Evolutionary conservation across 2,329 filamentous ascomycete genomes (phyloP), one percentile per base, ranked within the genome.

Genomic region (Apiospora rasikravindrae): DNA sequence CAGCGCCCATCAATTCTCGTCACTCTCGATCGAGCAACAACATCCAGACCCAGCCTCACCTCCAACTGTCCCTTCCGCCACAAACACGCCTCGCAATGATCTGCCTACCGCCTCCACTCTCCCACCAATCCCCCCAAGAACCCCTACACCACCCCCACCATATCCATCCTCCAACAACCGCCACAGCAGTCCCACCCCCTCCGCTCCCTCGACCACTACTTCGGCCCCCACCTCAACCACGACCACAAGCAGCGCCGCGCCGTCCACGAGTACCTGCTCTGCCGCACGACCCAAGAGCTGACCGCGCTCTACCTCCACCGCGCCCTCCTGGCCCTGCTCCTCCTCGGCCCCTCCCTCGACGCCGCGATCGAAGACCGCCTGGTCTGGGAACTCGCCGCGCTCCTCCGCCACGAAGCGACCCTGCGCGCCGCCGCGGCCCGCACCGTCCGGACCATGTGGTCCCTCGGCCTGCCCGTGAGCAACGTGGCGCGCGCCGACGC

Each of bases 221-320:
- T 61, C 29, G 29, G 53, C 29, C 6, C 29, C 29, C 53, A 37
- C 53, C 29, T 61, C 29, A 61, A 61, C 29, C 22, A 22, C 53
- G 29, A 61, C 29, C 16, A 1, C 16, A 61, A 61, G 53, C 53
- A 26, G 16, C 16, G 8, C 16, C 53, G 53, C 53, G 29, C 53
- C 53, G 53, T 61, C 6, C 29, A 37, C 53, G 53, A 61, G 53
- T 61, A 61, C 53, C 22, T 61, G 29, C 53, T 61, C 53, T 37
- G 53, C 53, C 29, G 53, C 53, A n/a, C 37, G 29, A 61, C 53
- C 16, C 53, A 37, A 5, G 29, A 61, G 16, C 53, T 37, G 16
- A 61, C 53, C 6, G 7, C 7, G 6, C 22, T 10, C 16, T 61
- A 37, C 29, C 2, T 37, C 6, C 29, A 14, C 16, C 53, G 16